Conservation (phyloP, 257 asterid genomes). For the Nemophila menziesii region DNA sequence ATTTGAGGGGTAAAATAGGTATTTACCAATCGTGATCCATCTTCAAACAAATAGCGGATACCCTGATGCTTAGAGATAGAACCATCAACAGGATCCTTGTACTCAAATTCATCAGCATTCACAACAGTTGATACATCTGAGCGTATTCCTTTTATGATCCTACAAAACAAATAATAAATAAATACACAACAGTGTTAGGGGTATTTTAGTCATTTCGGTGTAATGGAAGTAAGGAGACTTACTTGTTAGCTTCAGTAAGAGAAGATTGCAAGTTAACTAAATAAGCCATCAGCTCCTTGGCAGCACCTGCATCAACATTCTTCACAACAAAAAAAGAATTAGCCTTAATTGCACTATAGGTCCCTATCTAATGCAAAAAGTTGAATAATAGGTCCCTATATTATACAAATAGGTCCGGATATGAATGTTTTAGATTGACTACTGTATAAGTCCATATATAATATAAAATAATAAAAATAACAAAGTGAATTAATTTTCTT, state of each 20-base stretch:
- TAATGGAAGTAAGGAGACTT: conserved; percentile 8
- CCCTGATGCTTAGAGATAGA: conserved; percentile 94
- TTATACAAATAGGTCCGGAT: no score
- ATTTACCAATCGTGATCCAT: conserved; percentile 93
- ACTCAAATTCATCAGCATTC: conserved; percentile 88
- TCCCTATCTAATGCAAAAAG: no score
- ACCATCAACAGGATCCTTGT: conserved; percentile 98
- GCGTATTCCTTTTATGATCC: conserved; percentile 51
- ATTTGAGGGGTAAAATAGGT: not conserved
- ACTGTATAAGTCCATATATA: no score
- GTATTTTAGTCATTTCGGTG: not conserved
- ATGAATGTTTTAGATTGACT: no score
- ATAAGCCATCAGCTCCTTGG: conserved; percentile 84
- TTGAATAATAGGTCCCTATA: no score
- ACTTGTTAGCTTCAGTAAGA: conserved; percentile 76
- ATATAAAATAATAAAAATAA: no score
- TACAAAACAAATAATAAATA: conserved; percentile 13
- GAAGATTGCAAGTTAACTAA: conserved; percentile 85
- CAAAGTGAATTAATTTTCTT: no score
- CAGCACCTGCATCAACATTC: conserved; percentile 84
- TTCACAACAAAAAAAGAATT: conserved; percentile 19
- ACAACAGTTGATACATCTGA: conserved; percentile 64
- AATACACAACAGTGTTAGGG: not conserved
- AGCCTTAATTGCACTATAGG: no score
- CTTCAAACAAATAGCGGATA: conserved; percentile 79